A percentile compares a stretch with the other conserved stretches of the same genome.
Evolutionary conservation across 176 grass and related monocot species (phyloP).

Genomic region (Eleusine coracana): DNA sequence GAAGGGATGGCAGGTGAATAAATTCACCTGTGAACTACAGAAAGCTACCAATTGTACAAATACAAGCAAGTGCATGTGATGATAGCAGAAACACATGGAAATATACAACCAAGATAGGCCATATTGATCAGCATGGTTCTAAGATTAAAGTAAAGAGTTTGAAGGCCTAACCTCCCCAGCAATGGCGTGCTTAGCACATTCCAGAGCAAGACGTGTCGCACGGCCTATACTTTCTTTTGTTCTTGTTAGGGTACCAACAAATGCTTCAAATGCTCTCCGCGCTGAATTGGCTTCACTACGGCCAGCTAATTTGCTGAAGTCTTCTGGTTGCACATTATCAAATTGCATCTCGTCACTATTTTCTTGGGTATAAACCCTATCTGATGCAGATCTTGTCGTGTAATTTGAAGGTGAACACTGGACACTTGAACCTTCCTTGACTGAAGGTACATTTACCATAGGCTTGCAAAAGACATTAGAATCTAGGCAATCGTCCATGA

Average conservation of each 20-base stretch:
- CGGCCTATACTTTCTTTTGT: constrained; percentile 95
- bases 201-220: constrained; percentile 91
- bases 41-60: constrained; percentile 33
- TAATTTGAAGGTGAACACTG: constrained; percentile 63
- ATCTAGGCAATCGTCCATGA: constrained; percentile 60
- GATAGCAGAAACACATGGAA: not conserved
- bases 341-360: constrained; percentile 50
- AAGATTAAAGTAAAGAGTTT: constrained; percentile 40
- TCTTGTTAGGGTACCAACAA: constrained; percentile 78
- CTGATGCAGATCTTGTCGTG: constrained; percentile 40
- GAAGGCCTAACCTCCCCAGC: constrained; percentile 82
- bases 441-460: constrained; percentile 46
- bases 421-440: constrained; percentile 58
- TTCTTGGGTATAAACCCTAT: constrained; percentile 51
- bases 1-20: constrained; percentile 4
- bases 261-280: constrained; percentile 75
- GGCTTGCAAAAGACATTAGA: constrained; percentile 55
- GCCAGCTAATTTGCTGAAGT: constrained; percentile 46
- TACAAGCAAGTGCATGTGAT: constrained; percentile 22
- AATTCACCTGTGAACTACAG: constrained; percentile 17
- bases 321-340: constrained; percentile 47
- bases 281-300: constrained; percentile 68
- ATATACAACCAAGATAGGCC: constrained; percentile 31
- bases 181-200: constrained; percentile 93
- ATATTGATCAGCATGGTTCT: not conserved